Evolutionary conservation across 192 early-diverging fungal genomes (phyloP).

Genomic region (Gamsiella multidivaricata): DNA sequence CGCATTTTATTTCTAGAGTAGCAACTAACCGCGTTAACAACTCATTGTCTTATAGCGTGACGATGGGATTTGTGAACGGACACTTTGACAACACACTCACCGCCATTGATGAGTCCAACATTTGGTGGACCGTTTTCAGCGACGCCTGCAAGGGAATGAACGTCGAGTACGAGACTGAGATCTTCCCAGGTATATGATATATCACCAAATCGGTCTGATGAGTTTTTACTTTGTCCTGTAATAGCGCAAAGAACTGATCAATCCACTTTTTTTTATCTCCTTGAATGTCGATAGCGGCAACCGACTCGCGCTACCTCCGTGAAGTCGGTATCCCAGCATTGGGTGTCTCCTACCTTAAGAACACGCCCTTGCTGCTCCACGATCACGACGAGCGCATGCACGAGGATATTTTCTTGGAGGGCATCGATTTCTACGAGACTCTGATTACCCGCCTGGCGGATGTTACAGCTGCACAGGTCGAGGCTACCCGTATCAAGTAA

Average conservation of each 20-base stretch:
- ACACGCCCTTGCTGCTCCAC: slow-evolving; percentile 82
- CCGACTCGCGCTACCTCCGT: slow-evolving; percentile 84
- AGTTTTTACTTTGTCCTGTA: neutral
- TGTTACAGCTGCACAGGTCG: slow-evolving; percentile 44
- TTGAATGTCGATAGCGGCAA: slow-evolving; percentile 61
- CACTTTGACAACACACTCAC: slow-evolving; percentile 69
- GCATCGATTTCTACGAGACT: slow-evolving; percentile 77
- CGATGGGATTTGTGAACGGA: slow-evolving; percentile 71
- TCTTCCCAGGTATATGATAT: slow-evolving; percentile 79
- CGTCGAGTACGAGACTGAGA: slow-evolving; percentile 71
- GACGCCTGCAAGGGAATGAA: slow-evolving; percentile 64
- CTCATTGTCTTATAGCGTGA: slow-evolving; percentile 55
- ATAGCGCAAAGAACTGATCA: no score
- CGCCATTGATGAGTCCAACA: slow-evolving; percentile 66
- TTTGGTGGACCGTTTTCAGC: slow-evolving; percentile 76
- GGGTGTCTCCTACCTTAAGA: slow-evolving; percentile 85
- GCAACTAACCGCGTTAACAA: no score
- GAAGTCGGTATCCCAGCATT: slow-evolving; percentile 80
- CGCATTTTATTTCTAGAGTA: neutral
- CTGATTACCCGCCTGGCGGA: slow-evolving; percentile 70
- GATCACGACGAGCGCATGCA: slow-evolving; percentile 89
- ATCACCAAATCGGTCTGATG: no score
- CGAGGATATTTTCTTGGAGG: slow-evolving; percentile 78
- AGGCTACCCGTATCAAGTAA: slow-evolving; percentile 47
- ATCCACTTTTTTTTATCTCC: neutral